phyloP scores from a whole-genome alignment of 2,329 filamentous ascomycete species.

The Pleoardoris graminearum region DNA sequence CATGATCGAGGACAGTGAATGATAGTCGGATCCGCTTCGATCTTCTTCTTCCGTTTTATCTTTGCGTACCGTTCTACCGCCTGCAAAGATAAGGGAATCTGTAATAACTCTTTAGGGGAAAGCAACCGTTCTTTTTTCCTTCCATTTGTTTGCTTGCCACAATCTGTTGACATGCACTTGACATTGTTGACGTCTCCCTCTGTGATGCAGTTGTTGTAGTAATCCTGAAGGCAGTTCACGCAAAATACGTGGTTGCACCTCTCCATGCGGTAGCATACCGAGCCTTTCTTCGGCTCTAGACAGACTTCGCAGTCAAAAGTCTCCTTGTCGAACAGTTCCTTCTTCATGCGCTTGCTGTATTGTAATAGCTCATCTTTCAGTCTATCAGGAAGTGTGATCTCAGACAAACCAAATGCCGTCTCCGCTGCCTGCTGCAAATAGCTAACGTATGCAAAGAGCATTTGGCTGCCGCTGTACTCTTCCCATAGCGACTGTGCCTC shows the following conservation, averaged over 20 bases:
- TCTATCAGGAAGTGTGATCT: constrained; percentile 53
- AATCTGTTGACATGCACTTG: constrained; percentile 78
- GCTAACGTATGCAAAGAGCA: constrained; percentile 64
- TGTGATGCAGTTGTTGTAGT: constrained; percentile 84
- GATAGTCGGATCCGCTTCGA: constrained; percentile 89
- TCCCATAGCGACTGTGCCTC: constrained; percentile 61
- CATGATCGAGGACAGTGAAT: constrained; percentile 90
- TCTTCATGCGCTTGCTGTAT: constrained; percentile 74
- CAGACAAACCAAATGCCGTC: constrained; percentile 56
- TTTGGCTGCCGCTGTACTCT: constrained; percentile 60
- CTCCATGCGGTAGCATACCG: constrained; percentile 76
- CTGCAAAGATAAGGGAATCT: constrained; percentile 59
- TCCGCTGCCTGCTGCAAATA: constrained; percentile 63
- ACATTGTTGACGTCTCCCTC: constrained; percentile 81
- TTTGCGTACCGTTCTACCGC: constrained; percentile 83
- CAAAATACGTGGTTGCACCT: constrained; percentile 93
- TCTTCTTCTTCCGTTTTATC: constrained; percentile 87
- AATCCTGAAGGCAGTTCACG: constrained; percentile 80
- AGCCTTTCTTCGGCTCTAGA: constrained; percentile 88
- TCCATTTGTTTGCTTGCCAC: constrained; percentile 54
- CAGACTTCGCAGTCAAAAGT: constrained; percentile 90
- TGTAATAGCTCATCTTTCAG: constrained; percentile 73
- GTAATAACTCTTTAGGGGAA: constrained; percentile 76
- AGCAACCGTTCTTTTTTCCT: constrained; percentile 64
- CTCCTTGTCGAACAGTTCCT: constrained; percentile 75